Conservation (phyloP, 1,284 basidiomycete species). For the Moniliophthora roreri region DNA sequence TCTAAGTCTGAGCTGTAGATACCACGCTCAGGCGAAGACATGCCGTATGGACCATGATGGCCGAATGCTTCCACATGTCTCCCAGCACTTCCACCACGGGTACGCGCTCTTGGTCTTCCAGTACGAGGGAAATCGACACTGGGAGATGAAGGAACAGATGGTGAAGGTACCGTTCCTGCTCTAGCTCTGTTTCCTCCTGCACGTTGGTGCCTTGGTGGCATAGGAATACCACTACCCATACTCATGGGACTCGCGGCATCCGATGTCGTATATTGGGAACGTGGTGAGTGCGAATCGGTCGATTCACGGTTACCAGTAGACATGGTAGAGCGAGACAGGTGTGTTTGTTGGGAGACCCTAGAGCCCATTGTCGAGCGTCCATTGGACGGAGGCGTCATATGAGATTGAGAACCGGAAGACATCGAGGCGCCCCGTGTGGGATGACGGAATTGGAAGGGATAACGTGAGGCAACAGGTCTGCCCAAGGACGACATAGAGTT, state of each 20-base stretch:
- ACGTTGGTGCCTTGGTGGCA: constrained; percentile 70
- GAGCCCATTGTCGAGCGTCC: constrained; percentile 39
- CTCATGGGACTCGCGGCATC: constrained; percentile 30
- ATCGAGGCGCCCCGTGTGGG: constrained; percentile 42
- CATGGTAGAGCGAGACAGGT: constrained; percentile 17
- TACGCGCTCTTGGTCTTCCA: constrained; percentile 18
- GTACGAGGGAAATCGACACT: constrained; percentile 40
- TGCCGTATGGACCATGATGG: constrained; percentile 16
- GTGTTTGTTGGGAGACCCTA: constrained; percentile 44
- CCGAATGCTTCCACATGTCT: constrained; percentile 26
- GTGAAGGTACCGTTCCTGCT: constrained; percentile 49
- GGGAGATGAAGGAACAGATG: constrained; percentile 39
- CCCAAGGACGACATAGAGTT: constrained; percentile 80
- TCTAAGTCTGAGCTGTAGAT: constrained; percentile 30
- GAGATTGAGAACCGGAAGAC: constrained; percentile 34
- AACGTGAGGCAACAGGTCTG: constrained; percentile 66
- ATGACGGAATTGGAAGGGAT: constrained; percentile 67
- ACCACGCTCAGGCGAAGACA: constrained; percentile 30
- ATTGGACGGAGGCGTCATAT: constrained; percentile 26
- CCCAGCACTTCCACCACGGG: constrained; percentile 41
- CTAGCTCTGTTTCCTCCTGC: constrained; percentile 42
- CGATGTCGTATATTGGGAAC: constrained; percentile 28
- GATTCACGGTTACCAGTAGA: constrained; percentile 61
- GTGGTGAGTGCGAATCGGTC: constrained; percentile 48
- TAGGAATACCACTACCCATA: constrained; percentile 55